Conservation (phyloP, 129 eudicot genomes). For the Centaurea solstitialis region DNA sequence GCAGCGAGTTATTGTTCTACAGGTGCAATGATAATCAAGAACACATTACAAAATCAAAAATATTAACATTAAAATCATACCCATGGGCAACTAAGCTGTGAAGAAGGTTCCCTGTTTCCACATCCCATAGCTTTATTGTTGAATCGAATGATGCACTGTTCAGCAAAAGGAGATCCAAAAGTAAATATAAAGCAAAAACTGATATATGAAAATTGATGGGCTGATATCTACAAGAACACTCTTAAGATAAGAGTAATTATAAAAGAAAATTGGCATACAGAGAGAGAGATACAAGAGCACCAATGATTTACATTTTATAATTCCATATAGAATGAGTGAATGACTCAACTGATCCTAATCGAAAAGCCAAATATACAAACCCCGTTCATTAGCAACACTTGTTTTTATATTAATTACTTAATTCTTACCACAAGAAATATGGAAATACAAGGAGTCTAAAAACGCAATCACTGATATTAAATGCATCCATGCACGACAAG, state of each 20-base stretch:
- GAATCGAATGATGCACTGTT: conserved; percentile 93
- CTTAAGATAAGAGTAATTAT: neutral
- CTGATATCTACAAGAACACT: neutral
- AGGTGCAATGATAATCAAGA: neutral
- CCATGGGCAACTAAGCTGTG: conserved; percentile 87
- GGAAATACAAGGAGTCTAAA: neutral
- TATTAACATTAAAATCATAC: conserved; percentile 33
- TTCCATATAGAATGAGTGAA: neutral
- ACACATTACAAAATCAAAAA: neutral
- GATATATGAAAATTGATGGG: neutral
- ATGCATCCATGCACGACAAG: neutral
- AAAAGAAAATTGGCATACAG: neutral
- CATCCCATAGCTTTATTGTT: conserved; percentile 92
- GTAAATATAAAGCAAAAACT: neutral
- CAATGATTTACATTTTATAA: too few relatives aligned
- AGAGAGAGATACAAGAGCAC: too few relatives aligned
- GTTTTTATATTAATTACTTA: neutral
- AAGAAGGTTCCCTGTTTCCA: conserved; percentile 58
- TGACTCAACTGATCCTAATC: neutral
- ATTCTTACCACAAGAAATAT: neutral
- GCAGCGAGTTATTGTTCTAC: neutral
- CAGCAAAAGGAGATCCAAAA: neutral
- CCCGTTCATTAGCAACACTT: neutral
- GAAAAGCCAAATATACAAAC: neutral
- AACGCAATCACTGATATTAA: neutral